phyloP scores from a whole-genome alignment of 805 yeast genomes.

The Metschnikowia sp. region DNA sequence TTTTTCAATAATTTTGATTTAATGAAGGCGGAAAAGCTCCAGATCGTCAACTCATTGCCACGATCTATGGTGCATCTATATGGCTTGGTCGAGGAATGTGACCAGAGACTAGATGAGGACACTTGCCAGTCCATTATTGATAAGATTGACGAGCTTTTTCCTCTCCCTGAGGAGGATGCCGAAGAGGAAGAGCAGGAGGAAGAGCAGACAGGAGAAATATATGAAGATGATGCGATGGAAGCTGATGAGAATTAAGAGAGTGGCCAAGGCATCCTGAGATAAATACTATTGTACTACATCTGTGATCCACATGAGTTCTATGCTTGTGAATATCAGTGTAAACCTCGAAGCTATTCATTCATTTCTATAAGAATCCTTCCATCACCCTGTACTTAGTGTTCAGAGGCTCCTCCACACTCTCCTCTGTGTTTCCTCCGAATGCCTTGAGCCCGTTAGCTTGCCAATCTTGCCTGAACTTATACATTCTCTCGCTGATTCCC shows the following conservation, averaged over 20 bases:
- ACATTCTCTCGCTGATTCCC: constrained; percentile 59
- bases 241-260: constrained; percentile 2
- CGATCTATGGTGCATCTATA: constrained; percentile 73
- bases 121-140: constrained; percentile 57
- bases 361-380: constrained; percentile 11
- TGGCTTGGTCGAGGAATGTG: constrained; percentile 88
- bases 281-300: background rate
- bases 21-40: constrained; percentile 80
- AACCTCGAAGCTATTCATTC: background rate
- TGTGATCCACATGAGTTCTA: too few species aligned
- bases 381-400: constrained; percentile 6
- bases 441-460: constrained; percentile 13
- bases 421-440: background rate
- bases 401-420: background rate
- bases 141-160: constrained; percentile 53
- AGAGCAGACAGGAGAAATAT: constrained; percentile 22
- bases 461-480: constrained; percentile 35
- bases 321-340: background rate
- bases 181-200: constrained; percentile 25
- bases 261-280: background rate
- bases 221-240: constrained; percentile 3
- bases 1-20: constrained; percentile 51
- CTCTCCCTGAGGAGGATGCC: constrained; percentile 34
- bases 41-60: constrained; percentile 79
- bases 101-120: constrained; percentile 71